A percentile compares a stretch with the other conserved stretches of the same genome.
Evolutionary conservation across 2,329 filamentous ascomycete species (phyloP).

Genomic region (Talaromyces sp.): DNA sequence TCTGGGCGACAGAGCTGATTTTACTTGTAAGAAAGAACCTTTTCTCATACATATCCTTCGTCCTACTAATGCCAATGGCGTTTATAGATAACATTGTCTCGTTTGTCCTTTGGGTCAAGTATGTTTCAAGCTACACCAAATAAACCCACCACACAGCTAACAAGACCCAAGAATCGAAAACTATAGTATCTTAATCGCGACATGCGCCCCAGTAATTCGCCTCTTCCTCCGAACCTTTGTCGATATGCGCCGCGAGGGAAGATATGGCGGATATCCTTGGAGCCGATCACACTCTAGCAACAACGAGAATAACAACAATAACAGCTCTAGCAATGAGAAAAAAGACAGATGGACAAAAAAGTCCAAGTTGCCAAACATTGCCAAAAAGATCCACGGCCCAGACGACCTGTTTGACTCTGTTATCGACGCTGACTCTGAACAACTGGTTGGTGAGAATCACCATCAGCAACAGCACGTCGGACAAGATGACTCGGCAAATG

Average conservation of each 20-base stretch:
- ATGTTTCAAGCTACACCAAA: constrained; percentile 6
- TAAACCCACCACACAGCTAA: background rate
- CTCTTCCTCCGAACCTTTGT: constrained; percentile 27
- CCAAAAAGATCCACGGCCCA: background rate
- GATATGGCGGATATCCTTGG: constrained; percentile 15
- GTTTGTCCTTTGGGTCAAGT: constrained; percentile 35
- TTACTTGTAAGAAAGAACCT: constrained; percentile 20
- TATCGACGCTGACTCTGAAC: background rate
- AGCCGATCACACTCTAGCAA: constrained; percentile 17
- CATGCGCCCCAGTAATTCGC: constrained; percentile 28
- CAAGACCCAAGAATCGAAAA: constrained; percentile 27
- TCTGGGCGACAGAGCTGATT: constrained; percentile 27
- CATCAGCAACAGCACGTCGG: background rate
- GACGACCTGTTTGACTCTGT: background rate
- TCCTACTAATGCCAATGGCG: background rate
- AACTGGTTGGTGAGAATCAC: background rate
- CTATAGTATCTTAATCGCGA: constrained; percentile 31
- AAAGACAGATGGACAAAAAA: background rate
- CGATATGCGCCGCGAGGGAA: constrained; percentile 18
- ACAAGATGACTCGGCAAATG: background rate
- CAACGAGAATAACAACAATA: constrained; percentile 12
- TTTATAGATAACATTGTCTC: constrained; percentile 26
- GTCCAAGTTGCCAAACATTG: background rate
- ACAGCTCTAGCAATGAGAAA: background rate
- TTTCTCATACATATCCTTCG: too few relatives aligned